A percentile compares a stretch with the other conserved stretches of the same genome.
phyloP scores from a whole-genome alignment of 495 filamentous ascomycete genomes.

The Patellaria atrata region DNA sequence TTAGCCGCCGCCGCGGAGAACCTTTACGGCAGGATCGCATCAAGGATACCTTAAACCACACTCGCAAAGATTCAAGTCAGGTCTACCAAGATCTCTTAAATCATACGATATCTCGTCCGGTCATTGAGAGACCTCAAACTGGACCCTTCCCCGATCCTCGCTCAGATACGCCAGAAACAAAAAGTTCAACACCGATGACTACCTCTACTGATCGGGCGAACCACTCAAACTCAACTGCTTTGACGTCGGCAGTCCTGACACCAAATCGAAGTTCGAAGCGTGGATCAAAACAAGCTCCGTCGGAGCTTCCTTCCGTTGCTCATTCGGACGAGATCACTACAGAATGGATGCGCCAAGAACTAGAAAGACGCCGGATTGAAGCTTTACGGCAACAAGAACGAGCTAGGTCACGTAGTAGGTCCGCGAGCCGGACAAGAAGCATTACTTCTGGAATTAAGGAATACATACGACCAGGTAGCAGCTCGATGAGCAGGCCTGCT shows the following conservation, averaged over 20 bases:
- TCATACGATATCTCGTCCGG: too few species aligned
- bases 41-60: too few species aligned
- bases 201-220: constrained; percentile 19
- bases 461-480: constrained; percentile 21
- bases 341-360: constrained; percentile 25
- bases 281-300: constrained; percentile 15
- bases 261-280: constrained; percentile 25
- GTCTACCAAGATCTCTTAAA: too few species aligned
- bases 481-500: constrained; percentile 10
- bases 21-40: too few species aligned
- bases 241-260: constrained; percentile 24
- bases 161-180: too few species aligned
- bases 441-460: constrained; percentile 19
- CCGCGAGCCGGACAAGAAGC: constrained; percentile 18
- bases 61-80: too few species aligned
- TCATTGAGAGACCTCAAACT: too few species aligned
- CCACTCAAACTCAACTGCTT: constrained; percentile 23
- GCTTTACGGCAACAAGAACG: constrained; percentile 9
- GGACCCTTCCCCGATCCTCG: too few species aligned
- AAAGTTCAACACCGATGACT: constrained; percentile 22
- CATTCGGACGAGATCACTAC: constrained; percentile 17
- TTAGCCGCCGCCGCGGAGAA: too few species aligned
- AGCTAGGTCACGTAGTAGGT: constrained; percentile 4
- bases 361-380: constrained; percentile 20
- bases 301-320: constrained; percentile 10